Conservation (phyloP, 768 basidiomycete species). For the Russula compacta region DNA sequence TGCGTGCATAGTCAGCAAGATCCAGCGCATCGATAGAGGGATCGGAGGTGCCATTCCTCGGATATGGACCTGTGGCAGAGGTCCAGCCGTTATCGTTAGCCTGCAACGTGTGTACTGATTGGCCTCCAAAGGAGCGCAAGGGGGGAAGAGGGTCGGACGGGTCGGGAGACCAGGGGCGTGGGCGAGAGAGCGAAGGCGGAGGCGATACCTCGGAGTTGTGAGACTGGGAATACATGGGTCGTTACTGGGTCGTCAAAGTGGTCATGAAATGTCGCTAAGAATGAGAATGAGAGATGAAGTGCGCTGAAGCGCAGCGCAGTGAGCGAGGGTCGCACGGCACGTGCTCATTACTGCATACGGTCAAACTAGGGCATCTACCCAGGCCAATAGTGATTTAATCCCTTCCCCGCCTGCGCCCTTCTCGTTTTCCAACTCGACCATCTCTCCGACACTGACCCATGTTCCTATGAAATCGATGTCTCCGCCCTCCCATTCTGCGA, state of each 20-base stretch:
- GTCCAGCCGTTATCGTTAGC: slow-evolving; percentile 19
- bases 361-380: slow-evolving; percentile 3
- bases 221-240: slow-evolving; percentile 33
- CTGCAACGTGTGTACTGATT: slow-evolving; percentile 19
- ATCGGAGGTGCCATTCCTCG: slow-evolving; percentile 44
- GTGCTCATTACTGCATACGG: background rate
- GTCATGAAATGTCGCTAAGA: background rate
- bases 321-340: background rate
- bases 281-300: background rate
- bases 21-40: slow-evolving; percentile 63
- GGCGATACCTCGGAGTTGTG: slow-evolving; percentile 42
- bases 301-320: background rate
- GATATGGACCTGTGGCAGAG: slow-evolving; percentile 10
- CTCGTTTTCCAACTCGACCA: slow-evolving; percentile 23
- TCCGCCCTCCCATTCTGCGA: slow-evolving; percentile 79
- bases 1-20: slow-evolving; percentile 57
- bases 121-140: slow-evolving; percentile 17
- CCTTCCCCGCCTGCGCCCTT: slow-evolving; percentile 25
- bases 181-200: slow-evolving; percentile 43
- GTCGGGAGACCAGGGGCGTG: slow-evolving; percentile 58
- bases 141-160: slow-evolving; percentile 38
- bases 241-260: slow-evolving; percentile 8
- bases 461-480: slow-evolving; percentile 62
- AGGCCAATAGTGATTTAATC: background rate
- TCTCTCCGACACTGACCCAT: slow-evolving; percentile 33